These are phyloP conservation scores for Penicillium angulare DNA, from an alignment of 495 filamentous ascomycete genomes.

Conservation along the genomic window DNA sequence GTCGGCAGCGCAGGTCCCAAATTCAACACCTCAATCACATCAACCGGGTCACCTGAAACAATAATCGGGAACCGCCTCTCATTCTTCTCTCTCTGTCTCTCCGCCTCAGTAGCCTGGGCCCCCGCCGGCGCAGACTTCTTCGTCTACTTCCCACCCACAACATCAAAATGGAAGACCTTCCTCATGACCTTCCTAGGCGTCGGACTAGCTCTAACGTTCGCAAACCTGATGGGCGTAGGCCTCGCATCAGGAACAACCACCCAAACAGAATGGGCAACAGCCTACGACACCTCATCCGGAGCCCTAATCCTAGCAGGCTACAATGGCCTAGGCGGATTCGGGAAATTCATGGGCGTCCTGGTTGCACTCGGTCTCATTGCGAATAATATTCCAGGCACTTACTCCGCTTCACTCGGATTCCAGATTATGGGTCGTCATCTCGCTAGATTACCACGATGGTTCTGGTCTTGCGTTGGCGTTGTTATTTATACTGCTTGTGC, in stretches of 20 bases:
- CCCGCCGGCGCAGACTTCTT: slow-evolving; percentile 50
- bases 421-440: slow-evolving; percentile 51
- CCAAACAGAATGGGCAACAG: slow-evolving; percentile 48
- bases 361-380: slow-evolving; percentile 62
- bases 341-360: slow-evolving; percentile 62
- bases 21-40: slow-evolving; percentile 47
- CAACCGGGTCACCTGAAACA: slow-evolving; percentile 32
- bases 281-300: slow-evolving; percentile 55
- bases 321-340: slow-evolving; percentile 56
- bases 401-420: slow-evolving; percentile 58
- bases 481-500: slow-evolving; percentile 56
- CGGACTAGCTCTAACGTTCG: slow-evolving; percentile 47
- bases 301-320: slow-evolving; percentile 61
- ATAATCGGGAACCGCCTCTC: slow-evolving; percentile 52
- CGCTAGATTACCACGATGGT: slow-evolving; percentile 44
- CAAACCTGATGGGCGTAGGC: slow-evolving; percentile 63
- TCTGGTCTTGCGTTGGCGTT: slow-evolving; percentile 50
- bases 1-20: slow-evolving; percentile 58
- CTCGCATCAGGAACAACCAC: slow-evolving; percentile 56
- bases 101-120: slow-evolving; percentile 51
- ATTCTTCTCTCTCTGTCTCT: slow-evolving; percentile 61
- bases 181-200: slow-evolving; percentile 46
- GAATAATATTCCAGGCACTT: slow-evolving; percentile 64
- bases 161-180: slow-evolving; percentile 38
- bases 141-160: slow-evolving; percentile 51